Evolutionary conservation across 345 rosid species (phyloP), one percentile per base, ranked within the genome.

Genomic region (Aurinia saxatilis): DNA sequence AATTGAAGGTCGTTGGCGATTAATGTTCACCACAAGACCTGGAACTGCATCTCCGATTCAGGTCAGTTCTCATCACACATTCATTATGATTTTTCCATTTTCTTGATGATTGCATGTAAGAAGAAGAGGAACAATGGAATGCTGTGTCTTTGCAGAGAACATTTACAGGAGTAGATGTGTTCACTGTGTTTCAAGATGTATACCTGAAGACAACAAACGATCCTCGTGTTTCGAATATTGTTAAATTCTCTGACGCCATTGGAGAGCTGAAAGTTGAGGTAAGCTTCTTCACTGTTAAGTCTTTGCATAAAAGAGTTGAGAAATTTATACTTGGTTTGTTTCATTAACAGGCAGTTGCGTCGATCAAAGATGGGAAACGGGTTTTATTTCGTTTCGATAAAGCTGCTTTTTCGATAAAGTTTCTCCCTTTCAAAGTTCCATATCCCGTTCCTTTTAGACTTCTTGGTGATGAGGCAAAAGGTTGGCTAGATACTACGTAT

Each of bases 231-330:
- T 84, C 88, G 37, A 92, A 92, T 57, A 80, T 92, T 29, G 96
- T 92, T 38, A 82, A 44, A 47, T 84, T 92, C 81, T 89, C 99
- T 21, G 95, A 92, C 30, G 72, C 74, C 42, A 70, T 89, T 6
- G 97, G 99, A 21, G 97, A 92, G 80, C 87, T 92, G 1, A 92
- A 85, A 81, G 97, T 92, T 41, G 91, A 92, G 95, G 98, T 89
- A 1, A 50, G 55, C 13, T 14, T 37, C 21, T 50, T 33, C 54
- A 12, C 8, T 45, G 1, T 17, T 12, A 44, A 14, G 16, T 25
- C 34, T 57, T n/a, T 66, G 40, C 14, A 31, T 55, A 33, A 56
- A 48, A 63, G 54, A 41, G 35, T 49, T 5, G 2, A 55, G 16
- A 16, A 36, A 8, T 16, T 6, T n/a, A 16, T 16, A n/a, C 27